Evolutionary conservation across 139 green algal genomes (phyloP).

Genomic region (Edaphochlamys debaryana): DNA sequence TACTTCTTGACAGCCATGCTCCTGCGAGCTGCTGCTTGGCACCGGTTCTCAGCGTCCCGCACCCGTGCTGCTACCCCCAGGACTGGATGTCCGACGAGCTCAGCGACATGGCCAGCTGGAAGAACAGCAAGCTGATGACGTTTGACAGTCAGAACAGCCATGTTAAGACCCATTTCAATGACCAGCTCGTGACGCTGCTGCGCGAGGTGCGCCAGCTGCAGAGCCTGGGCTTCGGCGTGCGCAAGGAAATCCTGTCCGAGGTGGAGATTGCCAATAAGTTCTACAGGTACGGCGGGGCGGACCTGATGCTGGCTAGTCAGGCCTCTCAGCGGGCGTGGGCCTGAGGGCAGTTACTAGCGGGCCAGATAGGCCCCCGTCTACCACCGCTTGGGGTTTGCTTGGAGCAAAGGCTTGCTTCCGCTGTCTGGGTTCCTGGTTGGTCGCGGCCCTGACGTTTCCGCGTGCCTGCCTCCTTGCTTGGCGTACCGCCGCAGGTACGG

Average conservation of each 20-base stretch:
- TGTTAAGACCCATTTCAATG: slow-evolving; percentile 80
- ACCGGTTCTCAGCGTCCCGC: too few species aligned
- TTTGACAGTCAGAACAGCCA: slow-evolving; percentile 75
- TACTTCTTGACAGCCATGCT: too few species aligned
- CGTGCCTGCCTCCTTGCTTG: too few species aligned
- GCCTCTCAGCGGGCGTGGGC: too few species aligned
- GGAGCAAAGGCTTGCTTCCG: too few species aligned
- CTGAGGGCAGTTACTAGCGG: too few species aligned
- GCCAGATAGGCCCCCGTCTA: too few species aligned
- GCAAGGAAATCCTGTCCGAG: slow-evolving; percentile 63
- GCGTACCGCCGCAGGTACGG: slow-evolving; percentile 78
- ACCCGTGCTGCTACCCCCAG: slow-evolving; percentile 14
- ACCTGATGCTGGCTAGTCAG: too few species aligned
- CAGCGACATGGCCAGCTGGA: slow-evolving; percentile 70
- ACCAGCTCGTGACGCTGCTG: slow-evolving; percentile 75
- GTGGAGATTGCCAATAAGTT: slow-evolving; percentile 78
- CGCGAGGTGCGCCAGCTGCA: slow-evolving; percentile 79
- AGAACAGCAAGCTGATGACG: slow-evolving; percentile 77
- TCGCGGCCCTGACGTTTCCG: too few species aligned
- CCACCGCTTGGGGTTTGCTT: too few species aligned
- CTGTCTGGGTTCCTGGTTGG: too few species aligned
- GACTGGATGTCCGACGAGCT: slow-evolving; percentile 59
- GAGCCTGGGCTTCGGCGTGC: slow-evolving; percentile 69
- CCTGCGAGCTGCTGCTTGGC: too few species aligned
- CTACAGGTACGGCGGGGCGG: slow-evolving; percentile 67